Base-by-base conservation (phyloP, 352 stramenopile genomes). In the Elongisporangium prolatum region DNA sequence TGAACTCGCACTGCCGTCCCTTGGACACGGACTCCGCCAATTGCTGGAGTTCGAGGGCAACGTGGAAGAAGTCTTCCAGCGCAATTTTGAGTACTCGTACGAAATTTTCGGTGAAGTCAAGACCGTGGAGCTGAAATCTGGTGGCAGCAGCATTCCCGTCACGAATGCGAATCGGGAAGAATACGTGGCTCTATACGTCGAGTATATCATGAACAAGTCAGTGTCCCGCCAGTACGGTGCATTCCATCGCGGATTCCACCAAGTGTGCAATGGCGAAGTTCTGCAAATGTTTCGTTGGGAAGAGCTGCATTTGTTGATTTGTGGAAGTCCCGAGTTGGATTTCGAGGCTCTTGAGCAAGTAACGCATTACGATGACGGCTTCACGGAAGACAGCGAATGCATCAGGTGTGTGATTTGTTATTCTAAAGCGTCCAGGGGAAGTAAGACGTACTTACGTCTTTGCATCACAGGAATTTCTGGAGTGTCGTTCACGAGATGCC, bases 271-370 rank as follows among this genome's bases (percentile, higher is more conserved):
- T 52, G 67, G 64, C 18, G 75, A 91, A 58, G 80, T 89, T 21
- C 50, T 93, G 51, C 68, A 82, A 52, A 84, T 93, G 74, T 89
- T 93, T 52, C 75, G 77, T n/a, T 89, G 74, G 69, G 84, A 93
- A 59, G 84, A 93, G 59, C 68, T 93, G 52, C 75, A 91, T 25
- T 40, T 93, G 44, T 72, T 89, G 14, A 84, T 93, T 38, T 93
- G 84, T 51, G 84, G 84, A 20, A 91, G 79, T 52, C 70, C 65
- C 11, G 79, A 93, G 16, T 61, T 93, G 44, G 84, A 93, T 58
- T 93, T 93, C 59, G 79, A 91, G 22, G 84, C 84, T 2, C 71
- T 93, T 0, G 73, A 93, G 67, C 63, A 88, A 38, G 77, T 74
- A 21, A 88, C 84, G 5, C 78, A 86, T 25, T 93, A 93, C 52